Base-by-base conservation (phyloP, 192 early-diverging fungal genomes). In the Mortierella antarctica region DNA sequence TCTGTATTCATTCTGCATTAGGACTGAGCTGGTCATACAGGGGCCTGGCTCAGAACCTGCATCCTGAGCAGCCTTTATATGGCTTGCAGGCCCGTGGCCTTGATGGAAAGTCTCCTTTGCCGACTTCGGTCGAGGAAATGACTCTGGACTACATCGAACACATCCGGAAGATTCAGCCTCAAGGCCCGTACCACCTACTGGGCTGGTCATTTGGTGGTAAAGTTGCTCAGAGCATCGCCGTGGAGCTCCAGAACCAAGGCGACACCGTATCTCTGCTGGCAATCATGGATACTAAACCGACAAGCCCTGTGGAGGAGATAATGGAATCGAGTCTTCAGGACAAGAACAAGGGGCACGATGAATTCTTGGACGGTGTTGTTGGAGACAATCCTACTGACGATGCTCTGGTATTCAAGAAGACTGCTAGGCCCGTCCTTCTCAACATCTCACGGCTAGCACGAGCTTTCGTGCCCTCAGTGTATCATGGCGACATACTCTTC, bases 81-180 rank as follows among this genome's bases (percentile, higher is more conserved):
- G 71, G 78, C 31, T 13, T 70, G 10, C 73, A 74, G 21, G 73
- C 73, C 17, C 65, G 65, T 41, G 73, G 73, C 46, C 62, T 74
- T 11, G 21, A 20, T 70, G 69, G 21, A 15, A 62, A 9, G 53
- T 23, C 23, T 39, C 49, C 14, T 15, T 18, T 10, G 39, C 13
- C 69, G 7, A 9, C 59, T 6, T 49, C 69, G 31, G 5, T 62
- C 5, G 50, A 70, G 10, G 69, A 70, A n/a, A 70, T 70, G 59
- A 52, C 57, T 15, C 50, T 42, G 7, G 69, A 70, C 40, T 70
- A 70, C 47, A 63, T 65, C 18, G 53, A 66, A 3, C 65, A 66
- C 12, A 56, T 66, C 40, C 65, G 65, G 2, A 23, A 9, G 15
- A 55, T 66, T n/a, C 65, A 66, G 31, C 65, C 65, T 17, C 65